Percentiles rank a stretch among this genome's conserved stretches.
phyloP scores from a whole-genome alignment of 176 grass and related monocot genomes.

The Chrysopogon serrulatus region DNA sequence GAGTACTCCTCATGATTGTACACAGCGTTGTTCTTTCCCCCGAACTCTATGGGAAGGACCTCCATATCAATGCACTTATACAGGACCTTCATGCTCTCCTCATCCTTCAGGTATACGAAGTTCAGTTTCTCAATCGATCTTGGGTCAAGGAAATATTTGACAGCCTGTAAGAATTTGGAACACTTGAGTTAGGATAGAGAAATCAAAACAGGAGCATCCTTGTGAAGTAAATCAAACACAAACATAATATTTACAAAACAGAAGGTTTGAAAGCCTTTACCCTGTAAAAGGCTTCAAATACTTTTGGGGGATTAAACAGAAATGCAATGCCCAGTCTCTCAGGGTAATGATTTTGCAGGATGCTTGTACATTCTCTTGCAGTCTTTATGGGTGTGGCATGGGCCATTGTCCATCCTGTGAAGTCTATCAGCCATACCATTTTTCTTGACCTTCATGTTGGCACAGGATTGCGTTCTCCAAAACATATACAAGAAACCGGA shows the following conservation, averaged over 20 bases:
- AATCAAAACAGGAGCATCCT: not conserved
- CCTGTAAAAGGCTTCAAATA: constrained; percentile 89
- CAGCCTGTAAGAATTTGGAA: constrained; percentile 32
- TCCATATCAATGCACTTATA: constrained; percentile 47
- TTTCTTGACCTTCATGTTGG: constrained; percentile 75
- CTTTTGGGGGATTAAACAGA: constrained; percentile 72
- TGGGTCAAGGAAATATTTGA: constrained; percentile 53
- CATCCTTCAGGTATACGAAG: constrained; percentile 65
- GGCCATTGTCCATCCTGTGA: constrained; percentile 80
- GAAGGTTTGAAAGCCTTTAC: constrained; percentile 14
- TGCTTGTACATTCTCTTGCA: constrained; percentile 45
- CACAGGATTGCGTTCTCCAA: constrained; percentile 77
- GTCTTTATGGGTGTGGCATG: constrained; percentile 70
- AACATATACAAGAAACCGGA: constrained; percentile 68
- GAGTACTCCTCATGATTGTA: constrained; percentile 79
- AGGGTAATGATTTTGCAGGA: constrained; percentile 90
- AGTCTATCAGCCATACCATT: constrained; percentile 93
- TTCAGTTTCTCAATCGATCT: constrained; percentile 59
- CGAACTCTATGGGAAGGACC: constrained; percentile 67
- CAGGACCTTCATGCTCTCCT: constrained; percentile 65
- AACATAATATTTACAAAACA: not conserved
- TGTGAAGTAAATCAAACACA: not conserved
- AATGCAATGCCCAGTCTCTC: constrained; percentile 72
- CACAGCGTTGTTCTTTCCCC: constrained; percentile 46
- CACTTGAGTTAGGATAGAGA: too few relatives aligned